Evolutionary conservation across 805 yeast species (phyloP), one percentile per base, ranked within the genome.

Genomic region (Starmerella cellae): DNA sequence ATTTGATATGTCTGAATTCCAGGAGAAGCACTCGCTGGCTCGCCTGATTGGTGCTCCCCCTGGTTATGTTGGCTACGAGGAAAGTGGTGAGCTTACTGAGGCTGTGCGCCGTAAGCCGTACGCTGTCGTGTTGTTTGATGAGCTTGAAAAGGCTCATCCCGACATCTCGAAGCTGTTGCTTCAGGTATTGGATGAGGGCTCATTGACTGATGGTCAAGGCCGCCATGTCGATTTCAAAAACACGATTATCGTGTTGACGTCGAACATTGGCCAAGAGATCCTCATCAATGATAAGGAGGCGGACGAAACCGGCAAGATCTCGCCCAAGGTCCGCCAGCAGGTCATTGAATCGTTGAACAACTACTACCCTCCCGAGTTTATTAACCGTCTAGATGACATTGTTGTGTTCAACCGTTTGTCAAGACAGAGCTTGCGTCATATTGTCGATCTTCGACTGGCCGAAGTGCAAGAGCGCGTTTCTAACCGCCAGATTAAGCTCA

Each of bases 1-100:
- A 53, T 88, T 88, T 59, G 98, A 88, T 61, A 91, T 91, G 98
- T 82, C 95, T 18, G 98, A 88, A 60, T 88, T 91, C 61, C 97
- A 88, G 64, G 98, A 88, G 59, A 81, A 82, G 59, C 95, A 85
- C 62, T 71, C 94, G 0, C 77, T 91, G 5, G 79, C 95, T 35
- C 74, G 96, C 49, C 70, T 88, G 11, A 85, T 88, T 53, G 98
- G 98, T 39, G 91, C 97, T 1, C 98, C 98, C 4, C 98, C 98
- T 24, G 96, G 97, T 6, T 88, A 88, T 60, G 95, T 88, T 19
- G 91, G 95, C 41, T 87, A 85, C 63, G 98, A 88, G 57, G 91
- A 82, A 54, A 67, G 74, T 31, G 98, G 98, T 39, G 97, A 91
- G 62, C 68, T 91, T 49, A 91, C 98, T 1, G 97, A 91, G 61